phyloP scores from a whole-genome alignment of 2,329 filamentous ascomycete genomes.

The Sphaerulina populicola region DNA sequence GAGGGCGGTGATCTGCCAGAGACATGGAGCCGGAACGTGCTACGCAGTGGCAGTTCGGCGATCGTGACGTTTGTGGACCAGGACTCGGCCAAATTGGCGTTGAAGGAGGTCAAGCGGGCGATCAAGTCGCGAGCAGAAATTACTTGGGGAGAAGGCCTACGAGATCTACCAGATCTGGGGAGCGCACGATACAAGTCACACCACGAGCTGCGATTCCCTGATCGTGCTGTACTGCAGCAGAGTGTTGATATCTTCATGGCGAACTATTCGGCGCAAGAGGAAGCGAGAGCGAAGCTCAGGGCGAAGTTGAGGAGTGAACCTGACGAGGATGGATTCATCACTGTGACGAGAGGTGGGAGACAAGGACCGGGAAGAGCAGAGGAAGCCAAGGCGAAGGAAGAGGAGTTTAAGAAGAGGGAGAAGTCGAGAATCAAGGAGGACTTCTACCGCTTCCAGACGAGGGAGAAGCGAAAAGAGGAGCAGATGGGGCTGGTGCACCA shows the following conservation, averaged over 20 bases:
- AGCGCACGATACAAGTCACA: conserved; percentile 51
- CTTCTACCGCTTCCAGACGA: conserved; percentile 77
- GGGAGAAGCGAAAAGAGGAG: conserved; percentile 69
- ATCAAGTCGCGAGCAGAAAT: conserved; percentile 52
- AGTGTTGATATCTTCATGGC: conserved; percentile 80
- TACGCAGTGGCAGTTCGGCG: conserved; percentile 67
- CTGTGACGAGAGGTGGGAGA: conserved; percentile 70
- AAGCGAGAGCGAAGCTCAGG: conserved; percentile 56
- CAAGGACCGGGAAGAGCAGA: conserved; percentile 63
- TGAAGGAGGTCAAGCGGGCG: conserved; percentile 64
- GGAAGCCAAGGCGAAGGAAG: conserved; percentile 49
- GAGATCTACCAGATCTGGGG: conserved; percentile 52
- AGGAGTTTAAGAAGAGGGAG: conserved; percentile 54
- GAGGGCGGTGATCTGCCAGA: conserved; percentile 50
- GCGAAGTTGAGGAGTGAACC: conserved; percentile 64
- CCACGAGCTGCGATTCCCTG: conserved; percentile 62
- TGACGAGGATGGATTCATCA: conserved; percentile 93
- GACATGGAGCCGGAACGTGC: conserved; percentile 64
- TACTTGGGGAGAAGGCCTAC: conserved; percentile 58
- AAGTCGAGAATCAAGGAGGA: conserved; percentile 57
- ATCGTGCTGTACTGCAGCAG: conserved; percentile 56
- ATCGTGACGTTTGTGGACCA: conserved; percentile 77
- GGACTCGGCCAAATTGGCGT: conserved; percentile 63
- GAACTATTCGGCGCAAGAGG: conserved; percentile 59
- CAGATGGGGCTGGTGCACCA: conserved; percentile 59